These are phyloP conservation scores for Stachybotrys chartarum DNA, from an alignment of 2,329 filamentous ascomycete genomes.

Conservation along the genomic window DNA sequence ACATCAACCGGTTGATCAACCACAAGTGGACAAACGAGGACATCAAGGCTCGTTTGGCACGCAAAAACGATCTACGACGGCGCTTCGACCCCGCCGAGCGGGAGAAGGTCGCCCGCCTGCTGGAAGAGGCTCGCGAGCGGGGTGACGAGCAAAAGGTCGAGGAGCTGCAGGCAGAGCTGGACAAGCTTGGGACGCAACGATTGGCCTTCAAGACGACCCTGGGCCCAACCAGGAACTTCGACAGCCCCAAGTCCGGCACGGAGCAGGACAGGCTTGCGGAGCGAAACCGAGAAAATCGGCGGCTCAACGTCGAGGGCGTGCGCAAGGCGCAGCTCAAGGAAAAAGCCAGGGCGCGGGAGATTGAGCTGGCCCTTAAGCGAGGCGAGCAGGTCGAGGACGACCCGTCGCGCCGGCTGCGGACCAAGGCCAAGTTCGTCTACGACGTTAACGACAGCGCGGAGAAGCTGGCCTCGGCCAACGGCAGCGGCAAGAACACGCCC, in stretches of 20 bases:
- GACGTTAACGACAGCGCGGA: constrained; percentile 47
- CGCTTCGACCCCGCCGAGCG: constrained; percentile 63
- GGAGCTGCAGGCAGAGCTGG: constrained; percentile 52
- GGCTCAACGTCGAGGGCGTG: constrained; percentile 80
- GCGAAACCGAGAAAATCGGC: constrained; percentile 78
- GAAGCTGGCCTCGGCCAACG: constrained; percentile 38
- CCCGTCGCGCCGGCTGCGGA: constrained; percentile 55
- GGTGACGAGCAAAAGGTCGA: constrained; percentile 53
- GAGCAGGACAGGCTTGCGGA: constrained; percentile 79
- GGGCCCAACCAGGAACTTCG: constrained; percentile 43
- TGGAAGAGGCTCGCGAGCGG: constrained; percentile 57
- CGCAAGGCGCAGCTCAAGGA: constrained; percentile 85
- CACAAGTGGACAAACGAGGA: constrained; percentile 79
- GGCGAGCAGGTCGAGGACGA: constrained; percentile 56
- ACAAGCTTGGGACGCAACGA: constrained; percentile 59
- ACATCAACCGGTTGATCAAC: constrained; percentile 73
- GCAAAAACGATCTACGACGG: constrained; percentile 59
- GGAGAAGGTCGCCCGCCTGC: constrained; percentile 55
- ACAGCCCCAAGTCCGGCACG: constrained; percentile 38
- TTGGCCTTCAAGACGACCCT: constrained; percentile 66
- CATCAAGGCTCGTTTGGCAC: constrained; percentile 70
- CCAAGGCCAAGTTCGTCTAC: constrained; percentile 61
- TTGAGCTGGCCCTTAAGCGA: constrained; percentile 53
- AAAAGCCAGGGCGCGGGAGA: constrained; percentile 53
- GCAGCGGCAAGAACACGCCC: constrained; percentile 43